Evolutionary conservation across 2,329 filamentous ascomycete genomes (phyloP), one percentile per base, ranked within the genome.

Genomic region (Coniochaeta sp.): DNA sequence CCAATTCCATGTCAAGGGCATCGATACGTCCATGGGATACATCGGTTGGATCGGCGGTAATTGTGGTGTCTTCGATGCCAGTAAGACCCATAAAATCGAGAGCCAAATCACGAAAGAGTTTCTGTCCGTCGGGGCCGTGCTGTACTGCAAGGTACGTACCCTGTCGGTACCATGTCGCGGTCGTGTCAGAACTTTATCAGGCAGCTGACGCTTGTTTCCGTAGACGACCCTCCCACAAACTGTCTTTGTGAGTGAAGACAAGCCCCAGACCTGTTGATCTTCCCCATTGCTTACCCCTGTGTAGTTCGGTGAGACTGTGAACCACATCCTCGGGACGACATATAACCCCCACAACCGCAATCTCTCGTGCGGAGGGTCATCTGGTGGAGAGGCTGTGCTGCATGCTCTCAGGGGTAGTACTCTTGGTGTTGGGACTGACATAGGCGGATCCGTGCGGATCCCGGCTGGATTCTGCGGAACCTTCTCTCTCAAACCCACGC

Each of bases 11-110:
- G 66, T 74, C 47, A 68, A 70, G 67, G 79, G 78, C 1, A 73
- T 81, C 3, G 80, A 83, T 62, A 82, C 75, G 0, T 70, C 72
- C 0, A 76, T 76, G 69, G 76, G 73, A 1, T 71, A 73, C 40
- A 67, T 70, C 1, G 67, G 62, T 4, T 72, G 70, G 65, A 69
- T 74, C 19, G 67, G 68, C 12, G 67, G 57, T 5, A 61, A 64
- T 40, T 28, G 62, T 17, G 64, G 64, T n/a, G 59, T 63, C 57
- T 60, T 60, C 17, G 64, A 65, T 34, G 60, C 64, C 1, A 54
- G 62, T 17, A 43, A 66, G 5, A 44, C n/a, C 6, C 58, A 65
- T 7, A 55, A 64, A 44, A 38, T 62, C 1, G 67, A 69, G 38
- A 68, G 68, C 16, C 64, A 73, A 22, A 65, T 70, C 9, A 69